A percentile compares a stretch with the other conserved stretches of the same genome.
These are phyloP conservation scores for Pichia sp. DNA, from an alignment of 1,139 yeast species.

Conservation along the genomic window DNA sequence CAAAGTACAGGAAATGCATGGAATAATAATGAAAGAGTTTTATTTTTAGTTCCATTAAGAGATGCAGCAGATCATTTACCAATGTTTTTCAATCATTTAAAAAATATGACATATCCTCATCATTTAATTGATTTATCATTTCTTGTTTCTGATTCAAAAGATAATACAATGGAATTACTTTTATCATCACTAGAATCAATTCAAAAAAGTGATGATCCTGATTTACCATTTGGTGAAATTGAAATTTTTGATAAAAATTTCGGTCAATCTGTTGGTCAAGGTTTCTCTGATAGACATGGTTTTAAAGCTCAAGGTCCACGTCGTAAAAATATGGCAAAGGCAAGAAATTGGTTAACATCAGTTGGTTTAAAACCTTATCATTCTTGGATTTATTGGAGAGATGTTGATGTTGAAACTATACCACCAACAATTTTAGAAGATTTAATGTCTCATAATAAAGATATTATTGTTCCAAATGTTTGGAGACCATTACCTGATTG, in stretches of 20 bases:
- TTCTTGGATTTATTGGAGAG: slow-evolving; percentile 93
- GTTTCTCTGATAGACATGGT: slow-evolving; percentile 84
- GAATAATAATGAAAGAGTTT: slow-evolving; percentile 48
- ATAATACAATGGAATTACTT: slow-evolving; percentile 49
- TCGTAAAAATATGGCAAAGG: slow-evolving; percentile 82
- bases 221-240: slow-evolving; percentile 47
- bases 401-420: slow-evolving; percentile 78
- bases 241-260: slow-evolving; percentile 76
- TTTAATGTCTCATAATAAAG: slow-evolving; percentile 68
- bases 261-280: slow-evolving; percentile 83
- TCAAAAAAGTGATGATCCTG: slow-evolving; percentile 38
- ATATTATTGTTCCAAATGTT: slow-evolving; percentile 82
- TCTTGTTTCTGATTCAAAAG: slow-evolving; percentile 52
- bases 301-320: slow-evolving; percentile 87
- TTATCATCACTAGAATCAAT: slow-evolving; percentile 37
- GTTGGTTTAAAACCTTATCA: slow-evolving; percentile 76
- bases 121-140: slow-evolving; percentile 52
- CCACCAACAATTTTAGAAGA: slow-evolving; percentile 76
- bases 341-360: slow-evolving; percentile 80
- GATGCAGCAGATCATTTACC: slow-evolving; percentile 61
- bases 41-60: slow-evolving; percentile 54
- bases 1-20: slow-evolving; percentile 45
- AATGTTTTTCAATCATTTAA: slow-evolving; percentile 55
- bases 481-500: slow-evolving; percentile 84
- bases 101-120: slow-evolving; percentile 53